phyloP scores from a whole-genome alignment of 768 basidiomycete species.

The Tremella mesenterica region DNA sequence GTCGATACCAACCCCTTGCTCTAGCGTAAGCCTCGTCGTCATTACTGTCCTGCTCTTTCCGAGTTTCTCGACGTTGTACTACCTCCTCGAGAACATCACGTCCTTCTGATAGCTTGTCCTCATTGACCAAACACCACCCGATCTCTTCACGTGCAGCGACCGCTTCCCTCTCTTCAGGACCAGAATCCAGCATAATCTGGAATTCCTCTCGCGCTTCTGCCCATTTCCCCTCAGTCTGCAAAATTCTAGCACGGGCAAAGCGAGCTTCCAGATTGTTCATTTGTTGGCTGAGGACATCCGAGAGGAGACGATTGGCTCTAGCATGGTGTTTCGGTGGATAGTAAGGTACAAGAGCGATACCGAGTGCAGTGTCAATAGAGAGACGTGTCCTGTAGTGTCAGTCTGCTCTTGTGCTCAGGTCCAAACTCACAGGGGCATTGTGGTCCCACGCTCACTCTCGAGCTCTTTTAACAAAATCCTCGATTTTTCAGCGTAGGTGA shows the following conservation, averaged over 20 bases:
- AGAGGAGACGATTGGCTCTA: conserved; percentile 64
- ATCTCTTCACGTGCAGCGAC: conserved; percentile 63
- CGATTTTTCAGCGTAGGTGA: conserved; percentile 64
- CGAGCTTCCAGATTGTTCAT: conserved; percentile 59
- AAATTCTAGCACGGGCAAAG: conserved; percentile 66
- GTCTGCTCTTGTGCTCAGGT: neutral
- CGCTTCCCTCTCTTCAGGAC: conserved; percentile 12
- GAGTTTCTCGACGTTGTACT: conserved; percentile 26
- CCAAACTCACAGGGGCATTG: conserved; percentile 49
- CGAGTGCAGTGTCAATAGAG: conserved; percentile 63
- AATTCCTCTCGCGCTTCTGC: conserved; percentile 59
- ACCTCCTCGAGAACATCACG: conserved; percentile 37
- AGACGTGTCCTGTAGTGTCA: conserved; percentile 14
- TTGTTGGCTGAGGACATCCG: conserved; percentile 59
- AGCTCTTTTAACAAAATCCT: conserved; percentile 53
- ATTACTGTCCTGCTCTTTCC: conserved; percentile 43
- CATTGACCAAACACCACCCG: conserved; percentile 71
- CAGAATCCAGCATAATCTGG: conserved; percentile 50
- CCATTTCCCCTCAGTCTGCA: conserved; percentile 61
- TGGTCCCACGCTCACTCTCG: conserved; percentile 56
- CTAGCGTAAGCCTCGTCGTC: conserved; percentile 53
- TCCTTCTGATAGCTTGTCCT: conserved; percentile 35
- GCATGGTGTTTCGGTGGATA: conserved; percentile 83
- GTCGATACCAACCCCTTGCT: conserved; percentile 74
- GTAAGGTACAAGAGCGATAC: conserved; percentile 69